Conservation (phyloP, 106 monocot species). For the Cymbidium sinense region DNA sequence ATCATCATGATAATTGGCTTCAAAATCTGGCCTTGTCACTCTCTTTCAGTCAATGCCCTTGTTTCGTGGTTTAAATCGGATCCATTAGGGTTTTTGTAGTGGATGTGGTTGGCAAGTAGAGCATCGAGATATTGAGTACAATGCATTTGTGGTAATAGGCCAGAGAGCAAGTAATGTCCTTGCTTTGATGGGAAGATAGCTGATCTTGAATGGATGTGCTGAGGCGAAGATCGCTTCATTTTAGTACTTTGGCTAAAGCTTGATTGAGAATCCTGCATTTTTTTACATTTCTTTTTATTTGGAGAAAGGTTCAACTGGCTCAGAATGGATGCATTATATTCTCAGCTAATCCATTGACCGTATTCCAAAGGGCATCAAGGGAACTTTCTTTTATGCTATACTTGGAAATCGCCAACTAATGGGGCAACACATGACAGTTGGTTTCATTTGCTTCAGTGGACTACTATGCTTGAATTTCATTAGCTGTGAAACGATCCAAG, state of each 20-base stretch:
- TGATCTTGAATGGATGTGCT: too few species aligned
- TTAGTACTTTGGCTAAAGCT: too few species aligned
- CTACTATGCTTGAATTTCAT: conserved; percentile 8
- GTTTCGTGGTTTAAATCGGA: too few species aligned
- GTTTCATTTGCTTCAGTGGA: not conserved
- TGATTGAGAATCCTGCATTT: not conserved
- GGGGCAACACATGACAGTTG: too few species aligned
- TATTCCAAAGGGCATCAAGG: not conserved
- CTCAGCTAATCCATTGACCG: not conserved
- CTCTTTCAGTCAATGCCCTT: too few species aligned
- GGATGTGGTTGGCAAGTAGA: not conserved
- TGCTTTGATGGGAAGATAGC: too few species aligned
- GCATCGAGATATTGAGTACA: not conserved
- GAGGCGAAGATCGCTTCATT: too few species aligned
- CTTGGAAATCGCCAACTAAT: too few species aligned
- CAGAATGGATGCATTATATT: too few species aligned
- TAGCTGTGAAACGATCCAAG: not conserved
- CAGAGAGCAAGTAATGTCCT: too few species aligned
- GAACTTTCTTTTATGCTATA: not conserved
- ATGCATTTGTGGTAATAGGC: not conserved
- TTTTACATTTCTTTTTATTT: not conserved
- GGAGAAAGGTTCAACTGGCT: not conserved
- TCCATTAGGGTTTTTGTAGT: not conserved
- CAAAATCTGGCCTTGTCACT: too few species aligned
- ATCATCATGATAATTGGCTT: too few species aligned